Evolutionary conservation across 2,329 filamentous ascomycete genomes (phyloP).

Genomic region (Westerdykella sp.): DNA sequence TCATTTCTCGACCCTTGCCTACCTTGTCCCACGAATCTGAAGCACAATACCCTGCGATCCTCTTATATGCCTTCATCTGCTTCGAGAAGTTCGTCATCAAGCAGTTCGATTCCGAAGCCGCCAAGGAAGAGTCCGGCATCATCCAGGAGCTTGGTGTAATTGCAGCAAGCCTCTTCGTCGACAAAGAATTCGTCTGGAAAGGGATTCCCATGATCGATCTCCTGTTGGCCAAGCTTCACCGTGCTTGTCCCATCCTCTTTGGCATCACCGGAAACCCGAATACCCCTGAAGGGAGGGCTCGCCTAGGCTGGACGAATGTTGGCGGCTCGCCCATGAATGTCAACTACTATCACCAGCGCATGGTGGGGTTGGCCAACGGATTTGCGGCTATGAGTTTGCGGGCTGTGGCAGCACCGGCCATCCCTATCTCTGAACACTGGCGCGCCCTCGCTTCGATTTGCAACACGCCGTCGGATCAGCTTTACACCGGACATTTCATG

Average conservation of each 20-base stretch:
- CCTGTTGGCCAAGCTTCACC: conserved; percentile 77
- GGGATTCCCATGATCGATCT: conserved; percentile 70
- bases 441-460: conserved; percentile 66
- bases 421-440: conserved; percentile 83
- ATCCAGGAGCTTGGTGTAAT: conserved; percentile 78
- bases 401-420: conserved; percentile 59
- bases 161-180: conserved; percentile 67
- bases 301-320: conserved; percentile 28
- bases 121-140: conserved; percentile 33
- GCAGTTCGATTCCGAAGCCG: conserved; percentile 46
- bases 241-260: conserved; percentile 77
- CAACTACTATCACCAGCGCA: conserved; percentile 71
- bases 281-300: conserved; percentile 43
- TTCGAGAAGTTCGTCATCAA: conserved; percentile 67
- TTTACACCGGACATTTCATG: conserved; percentile 44
- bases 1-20: conserved; percentile 28
- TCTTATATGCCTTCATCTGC: conserved; percentile 67
- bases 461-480: conserved; percentile 58
- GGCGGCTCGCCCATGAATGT: conserved; percentile 53
- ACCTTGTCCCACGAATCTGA: conserved; percentile 22
- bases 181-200: conserved; percentile 60
- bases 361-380: conserved; percentile 76
- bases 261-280: conserved; percentile 72
- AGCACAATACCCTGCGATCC: conserved; percentile 40
- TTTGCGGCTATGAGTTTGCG: conserved; percentile 78